Evolutionary conservation across 139 green algal species (phyloP).

Genomic region (Nannochloris sp.): DNA sequence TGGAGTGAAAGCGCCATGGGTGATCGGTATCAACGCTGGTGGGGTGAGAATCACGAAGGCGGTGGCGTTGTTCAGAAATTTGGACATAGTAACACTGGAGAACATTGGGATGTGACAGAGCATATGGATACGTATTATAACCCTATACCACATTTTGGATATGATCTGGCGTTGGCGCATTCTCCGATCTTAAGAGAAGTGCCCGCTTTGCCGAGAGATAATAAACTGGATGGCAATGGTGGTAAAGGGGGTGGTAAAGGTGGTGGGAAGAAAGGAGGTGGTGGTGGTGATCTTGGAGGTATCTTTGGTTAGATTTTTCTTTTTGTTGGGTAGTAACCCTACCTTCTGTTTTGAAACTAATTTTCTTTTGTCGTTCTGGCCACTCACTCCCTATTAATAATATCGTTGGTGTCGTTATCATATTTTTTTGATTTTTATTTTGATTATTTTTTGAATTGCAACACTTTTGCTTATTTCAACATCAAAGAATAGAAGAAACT

Average conservation of each 20-base stretch:
- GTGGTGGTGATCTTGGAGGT: neutral
- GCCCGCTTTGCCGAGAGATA: constrained; percentile 26
- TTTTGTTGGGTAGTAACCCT: neutral
- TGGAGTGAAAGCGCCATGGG: constrained; percentile 40
- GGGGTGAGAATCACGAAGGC: constrained; percentile 74
- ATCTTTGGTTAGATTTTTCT: no score
- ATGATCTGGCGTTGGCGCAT: constrained; percentile 43
- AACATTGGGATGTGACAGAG: constrained; percentile 71
- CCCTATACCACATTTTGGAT: constrained; percentile 75
- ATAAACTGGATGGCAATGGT: neutral
- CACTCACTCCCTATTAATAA: neutral
- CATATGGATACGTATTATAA: constrained; percentile 88
- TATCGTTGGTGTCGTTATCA: neutral
- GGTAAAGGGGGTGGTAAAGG: neutral
- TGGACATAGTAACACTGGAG: constrained; percentile 56
- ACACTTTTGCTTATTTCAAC: neutral
- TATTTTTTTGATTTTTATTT: neutral
- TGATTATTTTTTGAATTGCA: neutral
- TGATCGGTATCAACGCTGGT: constrained; percentile 62
- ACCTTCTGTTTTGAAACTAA: neutral
- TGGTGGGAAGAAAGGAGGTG: neutral
- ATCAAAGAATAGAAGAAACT: neutral
- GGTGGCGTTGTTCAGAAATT: constrained; percentile 57
- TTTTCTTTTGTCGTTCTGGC: neutral
- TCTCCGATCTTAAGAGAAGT: constrained; percentile 39